Percentiles rank a stretch among this genome's conserved stretches.
These are phyloP conservation scores for Gossypium mustelinum DNA, from an alignment of 345 rosid species.

Conservation along the genomic window DNA sequence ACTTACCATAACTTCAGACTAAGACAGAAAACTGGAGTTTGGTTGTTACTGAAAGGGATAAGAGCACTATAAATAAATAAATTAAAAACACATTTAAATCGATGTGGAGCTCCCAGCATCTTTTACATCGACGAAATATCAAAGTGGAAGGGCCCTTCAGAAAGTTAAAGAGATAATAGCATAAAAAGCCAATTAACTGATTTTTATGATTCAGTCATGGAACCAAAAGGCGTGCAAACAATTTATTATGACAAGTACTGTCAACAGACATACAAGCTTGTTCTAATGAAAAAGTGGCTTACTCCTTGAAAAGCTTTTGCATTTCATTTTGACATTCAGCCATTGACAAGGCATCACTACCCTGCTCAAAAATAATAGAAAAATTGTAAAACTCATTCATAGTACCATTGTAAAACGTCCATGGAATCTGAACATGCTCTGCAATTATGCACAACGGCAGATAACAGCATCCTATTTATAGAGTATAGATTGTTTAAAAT, in stretches of 20 bases:
- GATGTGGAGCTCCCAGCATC: neutral
- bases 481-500: neutral
- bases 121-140: neutral
- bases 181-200: neutral
- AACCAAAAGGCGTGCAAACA: neutral
- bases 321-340: conserved; percentile 59
- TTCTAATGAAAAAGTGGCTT: conserved; percentile 31
- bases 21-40: neutral
- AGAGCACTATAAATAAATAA: neutral
- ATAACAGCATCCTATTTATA: neutral
- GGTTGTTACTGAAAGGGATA: neutral
- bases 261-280: neutral
- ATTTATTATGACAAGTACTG: neutral
- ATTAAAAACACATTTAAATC: neutral
- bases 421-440: conserved; percentile 1
- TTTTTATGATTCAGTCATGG: neutral
- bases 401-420: neutral
- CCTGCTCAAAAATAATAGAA: conserved; percentile 30
- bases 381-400: neutral
- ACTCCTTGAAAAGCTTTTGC: conserved; percentile 69
- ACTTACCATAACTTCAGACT: neutral
- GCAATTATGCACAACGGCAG: neutral
- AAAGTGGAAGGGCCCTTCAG: neutral
- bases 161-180: neutral
- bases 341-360: conserved; percentile 42